A percentile compares a stretch with the other conserved stretches of the same genome.
These are phyloP conservation scores for Parathielavia hyrcaniae DNA, from an alignment of 495 filamentous ascomycete species.

Conservation along the genomic window DNA sequence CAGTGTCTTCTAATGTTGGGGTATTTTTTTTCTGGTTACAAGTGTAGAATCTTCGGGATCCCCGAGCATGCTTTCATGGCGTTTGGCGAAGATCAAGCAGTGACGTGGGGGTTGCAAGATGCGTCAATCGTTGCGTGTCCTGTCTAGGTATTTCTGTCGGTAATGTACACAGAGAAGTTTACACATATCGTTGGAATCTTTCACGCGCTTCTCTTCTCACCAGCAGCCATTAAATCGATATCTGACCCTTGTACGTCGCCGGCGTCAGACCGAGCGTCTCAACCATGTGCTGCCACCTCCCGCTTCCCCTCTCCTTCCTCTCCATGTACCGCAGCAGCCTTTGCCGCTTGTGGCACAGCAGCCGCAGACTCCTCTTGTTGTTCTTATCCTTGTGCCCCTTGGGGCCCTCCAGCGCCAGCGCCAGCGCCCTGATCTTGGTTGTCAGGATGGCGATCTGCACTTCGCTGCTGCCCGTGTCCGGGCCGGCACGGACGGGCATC, in stretches of 20 bases:
- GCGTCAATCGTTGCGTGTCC: slow-evolving; percentile 6
- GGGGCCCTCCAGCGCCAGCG: slow-evolving; percentile 51
- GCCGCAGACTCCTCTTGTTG: slow-evolving; percentile 82
- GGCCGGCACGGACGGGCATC: slow-evolving; percentile 67
- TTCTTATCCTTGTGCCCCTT: slow-evolving; percentile 69
- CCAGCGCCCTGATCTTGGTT: slow-evolving; percentile 78
- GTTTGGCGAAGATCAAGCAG: slow-evolving; percentile 21
- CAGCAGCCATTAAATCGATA: slow-evolving; percentile 54
- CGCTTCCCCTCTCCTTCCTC: slow-evolving; percentile 82
- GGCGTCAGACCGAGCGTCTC: slow-evolving; percentile 78
- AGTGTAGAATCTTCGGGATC: slow-evolving; percentile 30
- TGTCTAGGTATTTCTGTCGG: slow-evolving; percentile 18
- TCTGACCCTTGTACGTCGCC: slow-evolving; percentile 79
- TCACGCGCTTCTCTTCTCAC: not conserved
- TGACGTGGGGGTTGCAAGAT: slow-evolving; percentile 9
- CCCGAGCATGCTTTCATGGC: slow-evolving; percentile 24
- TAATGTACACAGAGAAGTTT: slow-evolving; percentile 37
- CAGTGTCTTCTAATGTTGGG: slow-evolving; percentile 66
- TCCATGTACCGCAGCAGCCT: slow-evolving; percentile 80
- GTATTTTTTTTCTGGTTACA: slow-evolving; percentile 19
- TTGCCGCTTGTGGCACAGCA: slow-evolving; percentile 84
- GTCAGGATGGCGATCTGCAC: slow-evolving; percentile 98
- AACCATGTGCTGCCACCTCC: slow-evolving; percentile 78
- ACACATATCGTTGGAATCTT: slow-evolving; percentile 20
- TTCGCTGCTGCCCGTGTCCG: slow-evolving; percentile 87